Percentiles rank a stretch among this genome's conserved stretches.
Evolutionary conservation across 2,329 filamentous ascomycete species (phyloP).

Genomic region (Xylaria sp.): DNA sequence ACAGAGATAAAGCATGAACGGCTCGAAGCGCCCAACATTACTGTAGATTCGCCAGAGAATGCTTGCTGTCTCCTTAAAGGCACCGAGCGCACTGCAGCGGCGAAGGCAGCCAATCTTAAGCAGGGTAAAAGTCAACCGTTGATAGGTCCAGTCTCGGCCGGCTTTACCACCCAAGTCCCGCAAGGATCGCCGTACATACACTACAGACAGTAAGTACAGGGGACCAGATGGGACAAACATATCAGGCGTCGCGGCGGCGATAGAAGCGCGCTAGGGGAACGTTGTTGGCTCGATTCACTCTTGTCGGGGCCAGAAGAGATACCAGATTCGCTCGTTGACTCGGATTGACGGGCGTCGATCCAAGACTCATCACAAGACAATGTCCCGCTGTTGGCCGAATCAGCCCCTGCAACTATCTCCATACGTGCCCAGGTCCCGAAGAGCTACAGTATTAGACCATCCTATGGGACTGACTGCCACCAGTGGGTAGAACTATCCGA

Average conservation of each 20-base stretch:
- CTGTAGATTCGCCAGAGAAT: not conserved
- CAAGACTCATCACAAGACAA: conserved; percentile 28
- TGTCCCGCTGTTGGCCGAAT: conserved; percentile 25
- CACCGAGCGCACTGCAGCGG: conserved; percentile 13
- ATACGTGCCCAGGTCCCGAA: conserved; percentile 5
- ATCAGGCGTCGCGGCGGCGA: conserved; percentile 20
- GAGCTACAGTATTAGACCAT: conserved; percentile 1
- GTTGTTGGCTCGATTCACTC: conserved; percentile 16
- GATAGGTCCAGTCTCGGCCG: conserved; percentile 1
- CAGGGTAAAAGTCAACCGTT: conserved; percentile 10
- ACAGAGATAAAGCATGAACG: not conserved
- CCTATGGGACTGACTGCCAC: not conserved
- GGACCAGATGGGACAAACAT: not conserved
- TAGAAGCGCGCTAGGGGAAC: conserved; percentile 19
- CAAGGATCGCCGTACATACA: conserved; percentile 6
- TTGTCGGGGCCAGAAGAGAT: not conserved
- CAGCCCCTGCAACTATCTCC: conserved; percentile 19
- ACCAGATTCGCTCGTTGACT: conserved; percentile 22
- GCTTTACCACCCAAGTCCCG: conserved; percentile 6
- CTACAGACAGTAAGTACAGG: too few species aligned
- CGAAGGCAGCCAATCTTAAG: conserved; percentile 11
- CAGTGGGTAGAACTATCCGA: conserved; percentile 1
- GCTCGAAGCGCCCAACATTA: conserved; percentile 17
- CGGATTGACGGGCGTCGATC: conserved; percentile 23
- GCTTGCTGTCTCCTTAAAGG: not conserved